phyloP scores from a whole-genome alignment of 2,329 filamentous ascomycete species.

The Cadophora malorum region DNA sequence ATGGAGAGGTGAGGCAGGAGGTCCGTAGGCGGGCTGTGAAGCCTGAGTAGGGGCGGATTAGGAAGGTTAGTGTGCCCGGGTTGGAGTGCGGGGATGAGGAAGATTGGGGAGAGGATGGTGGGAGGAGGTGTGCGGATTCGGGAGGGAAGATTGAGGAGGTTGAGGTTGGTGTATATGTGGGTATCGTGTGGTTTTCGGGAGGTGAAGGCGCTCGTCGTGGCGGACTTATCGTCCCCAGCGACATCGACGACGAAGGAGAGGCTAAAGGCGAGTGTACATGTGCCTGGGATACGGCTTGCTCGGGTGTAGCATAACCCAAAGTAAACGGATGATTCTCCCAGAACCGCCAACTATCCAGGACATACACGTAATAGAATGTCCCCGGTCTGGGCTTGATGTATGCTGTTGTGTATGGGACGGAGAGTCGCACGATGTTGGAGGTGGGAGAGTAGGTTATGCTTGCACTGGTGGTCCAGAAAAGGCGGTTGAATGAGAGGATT shows the following conservation, averaged over 20 bases:
- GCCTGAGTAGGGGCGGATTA: slow-evolving; percentile 3
- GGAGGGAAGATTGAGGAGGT: too few relatives aligned
- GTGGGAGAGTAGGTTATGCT: not conserved
- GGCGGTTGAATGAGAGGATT: slow-evolving; percentile 8
- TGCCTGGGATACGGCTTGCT: not conserved
- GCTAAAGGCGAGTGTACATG: not conserved
- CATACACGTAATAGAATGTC: not conserved
- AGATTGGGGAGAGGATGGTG: not conserved
- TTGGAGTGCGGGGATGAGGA: not conserved
- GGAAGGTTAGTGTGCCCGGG: not conserved
- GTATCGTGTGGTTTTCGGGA: not conserved
- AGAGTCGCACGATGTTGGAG: slow-evolving; percentile 4
- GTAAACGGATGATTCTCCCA: slow-evolving; percentile 13
- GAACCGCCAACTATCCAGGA: not conserved
- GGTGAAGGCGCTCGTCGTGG: not conserved
- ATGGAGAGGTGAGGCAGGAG: not conserved
- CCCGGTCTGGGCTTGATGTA: not conserved
- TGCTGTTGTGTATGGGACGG: not conserved
- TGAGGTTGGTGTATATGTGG: not conserved
- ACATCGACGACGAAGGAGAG: not conserved
- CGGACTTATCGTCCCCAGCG: slow-evolving; percentile 4
- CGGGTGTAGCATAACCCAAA: not conserved
- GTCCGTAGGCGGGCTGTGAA: slow-evolving; percentile 9
- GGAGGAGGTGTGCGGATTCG: not conserved
- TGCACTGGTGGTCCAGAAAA: slow-evolving; percentile 10